These are phyloP conservation scores for Meredithiella fracta DNA, from an alignment of 2,329 filamentous ascomycete genomes.

Conservation along the genomic window DNA sequence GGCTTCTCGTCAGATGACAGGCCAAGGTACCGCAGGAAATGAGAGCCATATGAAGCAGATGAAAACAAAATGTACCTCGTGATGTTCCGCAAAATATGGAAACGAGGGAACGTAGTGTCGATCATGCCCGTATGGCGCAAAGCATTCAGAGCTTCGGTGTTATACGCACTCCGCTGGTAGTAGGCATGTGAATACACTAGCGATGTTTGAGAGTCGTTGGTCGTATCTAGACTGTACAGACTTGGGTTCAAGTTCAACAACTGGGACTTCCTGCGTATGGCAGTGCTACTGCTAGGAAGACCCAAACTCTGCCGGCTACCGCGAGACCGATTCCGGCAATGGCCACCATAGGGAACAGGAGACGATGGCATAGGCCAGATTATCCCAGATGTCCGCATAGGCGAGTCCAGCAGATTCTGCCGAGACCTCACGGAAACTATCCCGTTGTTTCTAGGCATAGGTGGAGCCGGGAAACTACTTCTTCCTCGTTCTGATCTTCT, in stretches of 20 bases:
- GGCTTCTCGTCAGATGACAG: conserved; percentile 34
- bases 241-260: conserved; percentile 28
- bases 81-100: conserved; percentile 45
- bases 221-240: conserved; percentile 43
- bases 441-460: conserved; percentile 16
- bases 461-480: conserved; percentile 15
- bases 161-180: conserved; percentile 32
- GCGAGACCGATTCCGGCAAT: conserved; percentile 5
- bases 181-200: conserved; percentile 32
- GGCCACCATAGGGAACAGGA: conserved; percentile 4
- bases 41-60: conserved; percentile 48
- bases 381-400: conserved; percentile 13
- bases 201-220: conserved; percentile 35
- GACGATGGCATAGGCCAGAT: conserved; percentile 8
- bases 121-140: conserved; percentile 37
- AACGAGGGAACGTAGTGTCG: conserved; percentile 41
- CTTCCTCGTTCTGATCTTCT: background rate
- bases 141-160: conserved; percentile 31
- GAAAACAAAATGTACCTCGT: conserved; percentile 50
- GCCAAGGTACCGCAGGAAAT: conserved; percentile 46
- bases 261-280: conserved; percentile 6
- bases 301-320: conserved; percentile 8
- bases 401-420: conserved; percentile 13
- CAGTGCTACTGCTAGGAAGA: background rate
- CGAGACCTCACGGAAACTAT: conserved; percentile 3